These are phyloP conservation scores for Macadamia integrifolia DNA, from an alignment of 164 flowering plant genomes.

Conservation along the genomic window DNA sequence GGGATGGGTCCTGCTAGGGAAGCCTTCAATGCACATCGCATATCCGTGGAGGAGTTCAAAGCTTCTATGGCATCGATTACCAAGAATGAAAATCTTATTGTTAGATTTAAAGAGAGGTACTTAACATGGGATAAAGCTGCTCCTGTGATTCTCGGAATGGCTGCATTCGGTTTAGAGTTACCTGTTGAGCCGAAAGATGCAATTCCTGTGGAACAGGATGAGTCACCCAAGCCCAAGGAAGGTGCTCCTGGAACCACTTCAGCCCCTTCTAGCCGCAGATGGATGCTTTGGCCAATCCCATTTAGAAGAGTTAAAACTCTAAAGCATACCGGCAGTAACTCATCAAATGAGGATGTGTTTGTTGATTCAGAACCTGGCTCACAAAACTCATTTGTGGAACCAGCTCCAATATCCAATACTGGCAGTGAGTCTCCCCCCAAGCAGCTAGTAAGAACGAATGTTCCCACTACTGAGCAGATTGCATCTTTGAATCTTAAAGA, in stretches of 20 bases:
- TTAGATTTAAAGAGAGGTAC: slow-evolving; percentile 53
- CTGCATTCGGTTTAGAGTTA: slow-evolving; percentile 64
- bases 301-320: slow-evolving; percentile 81
- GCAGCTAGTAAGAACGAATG: slow-evolving; percentile 64
- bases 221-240: slow-evolving; percentile 22
- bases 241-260: slow-evolving; percentile 21
- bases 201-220: slow-evolving; percentile 59
- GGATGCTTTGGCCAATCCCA: slow-evolving; percentile 95
- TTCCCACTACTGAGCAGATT: slow-evolving; percentile 80
- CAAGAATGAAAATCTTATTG: slow-evolving; percentile 61
- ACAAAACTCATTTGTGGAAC: slow-evolving; percentile 25
- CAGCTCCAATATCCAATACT: slow-evolving; percentile 19
- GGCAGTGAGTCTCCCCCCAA: slow-evolving; percentile 49
- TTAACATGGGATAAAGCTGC: slow-evolving; percentile 85
- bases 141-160: slow-evolving; percentile 71
- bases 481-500: slow-evolving; percentile 92
- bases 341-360: not conserved
- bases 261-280: slow-evolving; percentile 54
- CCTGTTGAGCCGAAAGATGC: slow-evolving; percentile 50
- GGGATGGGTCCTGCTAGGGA: slow-evolving; percentile 61
- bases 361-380: slow-evolving; percentile 55
- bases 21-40: slow-evolving; percentile 60
- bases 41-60: slow-evolving; percentile 62
- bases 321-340: slow-evolving; percentile 32
- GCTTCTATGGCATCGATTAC: slow-evolving; percentile 47